Conservation (phyloP, 225 moss, liverwort and hornwort species). For the Physcomitrellopsis africana region DNA sequence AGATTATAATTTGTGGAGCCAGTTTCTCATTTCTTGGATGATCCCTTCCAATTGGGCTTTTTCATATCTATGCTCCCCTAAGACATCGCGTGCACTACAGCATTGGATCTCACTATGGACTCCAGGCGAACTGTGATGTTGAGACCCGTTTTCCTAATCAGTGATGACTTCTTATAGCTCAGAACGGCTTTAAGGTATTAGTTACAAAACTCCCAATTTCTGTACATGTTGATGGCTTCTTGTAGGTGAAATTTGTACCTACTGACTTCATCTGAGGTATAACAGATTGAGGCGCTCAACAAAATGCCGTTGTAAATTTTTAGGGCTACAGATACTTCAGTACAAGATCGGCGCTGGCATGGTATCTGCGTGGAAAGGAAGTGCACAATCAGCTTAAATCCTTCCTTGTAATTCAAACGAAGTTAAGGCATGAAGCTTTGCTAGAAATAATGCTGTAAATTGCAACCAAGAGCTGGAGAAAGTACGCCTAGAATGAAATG, state of each 20-base stretch:
- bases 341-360: conserved; percentile 58
- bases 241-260: neutral
- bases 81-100: neutral
- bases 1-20: neutral
- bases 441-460: neutral
- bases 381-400: neutral
- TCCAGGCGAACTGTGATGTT: conserved; percentile 5
- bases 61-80: conserved; percentile 8
- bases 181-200: conserved; percentile 16
- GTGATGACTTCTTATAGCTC: neutral
- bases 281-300: conserved; percentile 32
- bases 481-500: neutral
- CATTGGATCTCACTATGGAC: conserved; percentile 1
- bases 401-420: neutral
- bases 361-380: conserved; percentile 35
- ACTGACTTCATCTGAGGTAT: conserved; percentile 33
- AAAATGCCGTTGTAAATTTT: neutral
- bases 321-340: conserved; percentile 48
- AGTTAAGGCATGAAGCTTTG: neutral
- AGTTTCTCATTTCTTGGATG: neutral
- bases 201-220: conserved; percentile 32
- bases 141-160: conserved; percentile 14
- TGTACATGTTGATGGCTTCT: conserved; percentile 38
- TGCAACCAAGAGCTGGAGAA: neutral
- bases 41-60: conserved; percentile 5